These are phyloP conservation scores for Areca catechu DNA, from an alignment of 176 grass and related monocot species.

Conservation along the genomic window DNA sequence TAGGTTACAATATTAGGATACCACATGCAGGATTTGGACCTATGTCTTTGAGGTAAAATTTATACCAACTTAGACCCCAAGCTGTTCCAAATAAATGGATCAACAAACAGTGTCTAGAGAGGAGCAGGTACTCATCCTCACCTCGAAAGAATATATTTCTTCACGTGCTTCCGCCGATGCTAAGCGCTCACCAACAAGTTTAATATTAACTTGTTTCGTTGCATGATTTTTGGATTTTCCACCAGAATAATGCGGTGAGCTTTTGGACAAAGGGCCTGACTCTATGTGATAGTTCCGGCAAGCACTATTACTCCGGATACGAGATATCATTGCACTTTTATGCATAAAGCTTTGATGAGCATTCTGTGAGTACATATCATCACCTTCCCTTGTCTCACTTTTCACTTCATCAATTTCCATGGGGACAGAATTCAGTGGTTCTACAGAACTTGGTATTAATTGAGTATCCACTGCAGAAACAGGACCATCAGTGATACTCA, in stretches of 20 bases:
- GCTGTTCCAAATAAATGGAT: too few species aligned
- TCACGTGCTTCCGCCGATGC: conserved; percentile 51
- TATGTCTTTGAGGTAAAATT: too few species aligned
- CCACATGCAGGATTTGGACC: too few species aligned
- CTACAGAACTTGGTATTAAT: conserved; percentile 26
- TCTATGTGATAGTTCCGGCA: conserved; percentile 30
- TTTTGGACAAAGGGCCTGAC: conserved; percentile 24
- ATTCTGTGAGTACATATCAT: conserved; percentile 18
- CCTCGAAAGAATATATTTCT: conserved; percentile 76
- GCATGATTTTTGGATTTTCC: conserved; percentile 52
- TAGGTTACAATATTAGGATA: too few species aligned
- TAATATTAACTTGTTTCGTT: conserved; percentile 45
- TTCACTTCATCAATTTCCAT: conserved; percentile 45
- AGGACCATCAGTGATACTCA: conserved; percentile 18
- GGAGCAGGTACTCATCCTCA: conserved; percentile 11
- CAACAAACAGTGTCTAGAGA: background rate
- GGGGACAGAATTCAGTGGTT: conserved; percentile 64
- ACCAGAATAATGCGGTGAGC: conserved; percentile 31
- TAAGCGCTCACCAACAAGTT: conserved; percentile 51
- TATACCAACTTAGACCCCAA: too few species aligned
- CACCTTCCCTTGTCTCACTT: conserved; percentile 35
- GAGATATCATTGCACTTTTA: conserved; percentile 31
- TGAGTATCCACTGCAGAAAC: conserved; percentile 17
- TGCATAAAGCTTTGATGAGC: conserved; percentile 25
- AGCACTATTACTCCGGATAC: conserved; percentile 29